Base-by-base conservation (phyloP, 495 filamentous ascomycete species). In the Hypoxylon trugodes region DNA sequence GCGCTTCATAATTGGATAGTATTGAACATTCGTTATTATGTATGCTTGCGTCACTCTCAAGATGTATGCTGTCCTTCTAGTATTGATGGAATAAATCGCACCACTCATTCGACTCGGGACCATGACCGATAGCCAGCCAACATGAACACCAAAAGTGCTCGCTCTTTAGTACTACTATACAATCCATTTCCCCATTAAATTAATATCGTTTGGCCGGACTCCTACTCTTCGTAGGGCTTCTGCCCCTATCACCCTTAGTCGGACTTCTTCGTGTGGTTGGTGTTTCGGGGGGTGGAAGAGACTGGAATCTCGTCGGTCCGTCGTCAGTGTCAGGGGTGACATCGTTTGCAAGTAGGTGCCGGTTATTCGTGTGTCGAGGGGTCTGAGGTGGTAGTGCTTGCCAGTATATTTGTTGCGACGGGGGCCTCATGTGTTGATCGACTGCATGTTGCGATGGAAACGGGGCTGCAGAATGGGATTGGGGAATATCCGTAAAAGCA, bases 301-400 rank as follows among this genome's bases (percentile, higher is more conserved):
- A 56, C 33, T 72, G 72, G 22, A 67, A 58, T 40, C 54, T 56
- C 3, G n/a, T n/a, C n/a, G 72, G 74, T 15, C 73, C 75, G 13
- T 68, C 74, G 26, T 81, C 79, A 4, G 75, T 75, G 13, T 81
- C 80, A 0, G 77, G 78, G 9, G 76, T 78, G 46, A 76, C 72
- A 12, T 65, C 69, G 18, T 74, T 66, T 13, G 70, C 33, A 1
- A 68, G 50, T 6, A 69, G 36, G 16, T 68, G 73, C 7, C 78
- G 71, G 15, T 46, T 56, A 3, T 9, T 48, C 15, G 71, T 58
- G 50, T 70, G 77, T 12, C 73, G 74, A 28, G 79, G 78, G 4
- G 77, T 82, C 46, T 78, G 74, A 28, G 71, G 64, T 48, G 73
- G 70, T 47, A 79, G 70, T 2, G 79, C 76, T 58, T 72, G 76